Conservation (phyloP, 805 yeast species). For the Candida silvatica region DNA sequence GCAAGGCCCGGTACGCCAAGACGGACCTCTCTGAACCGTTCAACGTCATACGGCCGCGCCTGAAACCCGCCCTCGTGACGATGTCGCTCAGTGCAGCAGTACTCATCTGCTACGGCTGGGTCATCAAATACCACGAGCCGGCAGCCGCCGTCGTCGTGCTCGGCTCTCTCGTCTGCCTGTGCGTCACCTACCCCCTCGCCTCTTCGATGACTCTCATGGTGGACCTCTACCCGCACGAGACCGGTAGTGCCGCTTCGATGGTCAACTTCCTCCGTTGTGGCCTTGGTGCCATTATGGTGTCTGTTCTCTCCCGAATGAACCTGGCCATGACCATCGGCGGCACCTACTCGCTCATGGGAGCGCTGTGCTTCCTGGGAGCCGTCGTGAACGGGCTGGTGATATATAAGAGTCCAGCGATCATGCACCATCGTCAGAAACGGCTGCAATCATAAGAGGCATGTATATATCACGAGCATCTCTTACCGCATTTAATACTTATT, state of each 20-base stretch:
- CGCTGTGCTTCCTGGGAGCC: no score
- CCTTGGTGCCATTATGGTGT: slow-evolving; percentile 63
- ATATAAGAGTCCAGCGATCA: no score
- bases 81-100: slow-evolving; percentile 24
- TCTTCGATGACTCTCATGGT: slow-evolving; percentile 59
- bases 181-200: slow-evolving; percentile 51
- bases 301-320: slow-evolving; percentile 56
- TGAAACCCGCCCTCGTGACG: slow-evolving; percentile 38
- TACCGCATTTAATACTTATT: no score
- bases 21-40: slow-evolving; percentile 26
- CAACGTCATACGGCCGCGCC: slow-evolving; percentile 47
- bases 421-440: no score
- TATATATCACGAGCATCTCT: no score
- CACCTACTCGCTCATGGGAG: slow-evolving; percentile 67
- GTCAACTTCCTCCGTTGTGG: slow-evolving; percentile 67
- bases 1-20: slow-evolving; percentile 23
- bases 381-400: no score
- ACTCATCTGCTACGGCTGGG: slow-evolving; percentile 54
- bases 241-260: slow-evolving; percentile 70
- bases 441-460: no score
- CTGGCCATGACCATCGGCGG: slow-evolving; percentile 59
- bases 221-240: slow-evolving; percentile 63
- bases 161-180: slow-evolving; percentile 47
- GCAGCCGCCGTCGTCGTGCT: slow-evolving; percentile 50
- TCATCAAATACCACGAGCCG: slow-evolving; percentile 38